phyloP scores from a whole-genome alignment of 2,329 filamentous ascomycete genomes.

The Colletotrichum abscissum region DNA sequence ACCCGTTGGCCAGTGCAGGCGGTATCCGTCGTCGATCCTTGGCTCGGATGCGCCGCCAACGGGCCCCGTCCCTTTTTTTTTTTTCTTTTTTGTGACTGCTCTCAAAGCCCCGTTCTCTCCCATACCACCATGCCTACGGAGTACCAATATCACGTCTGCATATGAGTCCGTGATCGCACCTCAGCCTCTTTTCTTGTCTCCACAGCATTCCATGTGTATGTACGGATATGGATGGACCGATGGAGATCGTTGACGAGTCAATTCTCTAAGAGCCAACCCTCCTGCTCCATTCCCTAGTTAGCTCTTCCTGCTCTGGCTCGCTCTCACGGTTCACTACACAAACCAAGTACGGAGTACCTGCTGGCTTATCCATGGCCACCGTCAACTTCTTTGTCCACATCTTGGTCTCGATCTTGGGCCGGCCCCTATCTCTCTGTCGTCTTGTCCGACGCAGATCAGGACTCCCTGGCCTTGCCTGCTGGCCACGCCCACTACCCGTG shows the following conservation, averaged over 20 bases:
- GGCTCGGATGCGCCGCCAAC: conserved; percentile 17
- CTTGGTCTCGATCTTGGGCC: not conserved
- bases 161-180: not conserved
- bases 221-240: not conserved
- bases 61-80: not conserved
- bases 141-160: conserved; percentile 11
- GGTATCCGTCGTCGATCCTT: conserved; percentile 31
- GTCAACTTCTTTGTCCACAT: not conserved
- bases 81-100: not conserved
- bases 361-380: not conserved
- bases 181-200: not conserved
- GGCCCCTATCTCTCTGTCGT: conserved; percentile 2
- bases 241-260: not conserved
- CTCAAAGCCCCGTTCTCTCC: conserved; percentile 7
- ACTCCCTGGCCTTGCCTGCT: conserved; percentile 10
- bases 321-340: not conserved
- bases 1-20: conserved; percentile 19
- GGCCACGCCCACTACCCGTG: conserved; percentile 20
- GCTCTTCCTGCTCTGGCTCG: not conserved
- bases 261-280: not conserved
- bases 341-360: not conserved
- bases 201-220: not conserved
- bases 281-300: not conserved
- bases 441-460: conserved; percentile 18
- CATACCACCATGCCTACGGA: not conserved